phyloP scores from a whole-genome alignment of 208 protist genomes.

The Leptomonas pyrrhocoris region DNA sequence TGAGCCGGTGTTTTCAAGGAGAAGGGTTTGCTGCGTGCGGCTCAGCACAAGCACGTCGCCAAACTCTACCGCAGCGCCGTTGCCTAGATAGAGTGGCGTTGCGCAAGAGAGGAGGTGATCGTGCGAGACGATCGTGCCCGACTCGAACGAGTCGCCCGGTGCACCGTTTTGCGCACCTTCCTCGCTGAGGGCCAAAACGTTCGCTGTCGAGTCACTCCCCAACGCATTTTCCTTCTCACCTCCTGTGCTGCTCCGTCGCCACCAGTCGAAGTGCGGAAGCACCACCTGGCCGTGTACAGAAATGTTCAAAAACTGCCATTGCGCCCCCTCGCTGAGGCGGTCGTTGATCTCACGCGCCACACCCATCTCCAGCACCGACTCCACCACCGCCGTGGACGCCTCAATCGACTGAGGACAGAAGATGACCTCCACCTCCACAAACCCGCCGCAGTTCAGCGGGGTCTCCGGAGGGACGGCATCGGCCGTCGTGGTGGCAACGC shows the following conservation, averaged over 20 bases:
- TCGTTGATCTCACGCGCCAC: constrained; percentile 80
- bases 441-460: constrained; percentile 77
- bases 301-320: constrained; percentile 81
- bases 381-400: constrained; percentile 48
- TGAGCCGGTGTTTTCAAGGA: constrained; percentile 85
- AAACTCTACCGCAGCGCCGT: constrained; percentile 14
- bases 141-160: neutral
- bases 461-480: constrained; percentile 23
- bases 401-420: constrained; percentile 59
- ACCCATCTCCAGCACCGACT: constrained; percentile 59
- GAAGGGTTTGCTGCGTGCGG: constrained; percentile 38
- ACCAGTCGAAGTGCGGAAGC: constrained; percentile 61
- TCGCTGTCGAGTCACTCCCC: neutral
- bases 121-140: constrained; percentile 11
- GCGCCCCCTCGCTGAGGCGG: constrained; percentile 56
- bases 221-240: neutral
- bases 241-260: constrained; percentile 13
- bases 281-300: constrained; percentile 62
- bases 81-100: constrained; percentile 3
- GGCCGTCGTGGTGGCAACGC: neutral
- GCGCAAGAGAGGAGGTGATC: constrained; percentile 12
- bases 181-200: constrained; percentile 14
- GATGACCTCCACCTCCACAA: constrained; percentile 74
- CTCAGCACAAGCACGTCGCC: constrained; percentile 52
- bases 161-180: neutral